Evolutionary conservation across 2,329 filamentous ascomycete species (phyloP).

Genomic region (Colletotrichum sp.): DNA sequence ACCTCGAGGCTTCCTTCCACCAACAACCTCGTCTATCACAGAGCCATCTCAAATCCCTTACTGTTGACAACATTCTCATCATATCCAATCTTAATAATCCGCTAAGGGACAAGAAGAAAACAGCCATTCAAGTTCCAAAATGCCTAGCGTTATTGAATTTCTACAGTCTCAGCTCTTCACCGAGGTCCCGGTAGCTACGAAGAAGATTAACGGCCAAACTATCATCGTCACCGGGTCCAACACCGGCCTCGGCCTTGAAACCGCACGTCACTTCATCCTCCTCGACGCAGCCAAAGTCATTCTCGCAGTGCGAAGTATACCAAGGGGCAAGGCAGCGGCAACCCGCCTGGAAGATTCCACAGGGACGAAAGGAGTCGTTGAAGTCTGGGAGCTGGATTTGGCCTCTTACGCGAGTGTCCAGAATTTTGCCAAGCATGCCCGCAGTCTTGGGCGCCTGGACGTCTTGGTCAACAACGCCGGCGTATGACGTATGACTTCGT

Average conservation of each 20-base stretch:
- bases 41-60: not conserved
- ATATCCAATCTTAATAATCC: not conserved
- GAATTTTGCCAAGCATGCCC: slow-evolving; percentile 38
- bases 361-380: slow-evolving; percentile 25
- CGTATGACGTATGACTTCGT: slow-evolving; percentile 6
- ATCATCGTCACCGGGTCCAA: slow-evolving; percentile 12
- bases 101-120: not conserved
- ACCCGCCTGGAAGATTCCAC: slow-evolving; percentile 35
- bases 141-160: not conserved
- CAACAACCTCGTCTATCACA: not conserved
- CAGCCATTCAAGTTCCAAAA: not conserved
- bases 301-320: slow-evolving; percentile 41
- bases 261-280: not conserved
- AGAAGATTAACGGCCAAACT: not conserved
- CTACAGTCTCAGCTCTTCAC: not conserved
- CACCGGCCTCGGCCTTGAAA: slow-evolving; percentile 1
- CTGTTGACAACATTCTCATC: not conserved
- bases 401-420: slow-evolving; percentile 36
- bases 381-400: slow-evolving; percentile 51
- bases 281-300: slow-evolving; percentile 40
- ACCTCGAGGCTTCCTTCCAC: not conserved
- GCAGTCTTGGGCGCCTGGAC: slow-evolving; percentile 39
- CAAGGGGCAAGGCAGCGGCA: slow-evolving; percentile 44
- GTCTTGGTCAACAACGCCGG: slow-evolving; percentile 41
- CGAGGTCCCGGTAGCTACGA: not conserved